Conservation (phyloP, 148 eudicot species). For the Silene conica region DNA sequence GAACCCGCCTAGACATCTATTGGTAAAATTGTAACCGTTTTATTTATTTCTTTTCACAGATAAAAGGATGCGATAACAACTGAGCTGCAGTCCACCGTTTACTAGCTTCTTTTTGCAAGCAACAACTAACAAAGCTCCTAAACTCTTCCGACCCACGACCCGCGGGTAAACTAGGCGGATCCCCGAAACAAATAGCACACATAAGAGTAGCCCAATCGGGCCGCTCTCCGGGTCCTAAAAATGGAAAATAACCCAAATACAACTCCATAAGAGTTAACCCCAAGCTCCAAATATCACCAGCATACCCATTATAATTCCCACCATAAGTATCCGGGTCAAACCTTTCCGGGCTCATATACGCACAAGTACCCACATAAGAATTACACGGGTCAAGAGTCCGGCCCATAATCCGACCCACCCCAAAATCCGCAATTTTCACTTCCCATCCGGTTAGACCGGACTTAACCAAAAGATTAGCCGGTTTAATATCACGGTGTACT, state of each 20-base stretch:
- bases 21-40: too few relatives aligned
- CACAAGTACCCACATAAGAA: constrained; percentile 91
- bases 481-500: constrained; percentile 78
- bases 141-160: constrained; percentile 34
- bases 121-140: constrained; percentile 37
- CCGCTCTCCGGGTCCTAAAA: constrained; percentile 58
- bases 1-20: too few relatives aligned
- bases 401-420: constrained; percentile 78
- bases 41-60: constrained; percentile 12
- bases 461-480: constrained; percentile 60
- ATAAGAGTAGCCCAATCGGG: constrained; percentile 95
- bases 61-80: constrained; percentile 42
- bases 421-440: constrained; percentile 83
- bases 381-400: constrained; percentile 81
- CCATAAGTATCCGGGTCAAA: constrained; percentile 92
- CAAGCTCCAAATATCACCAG: constrained; percentile 87
- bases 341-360: constrained; percentile 93
- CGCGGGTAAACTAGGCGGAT: constrained; percentile 53
- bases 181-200: constrained; percentile 96
- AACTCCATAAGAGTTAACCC: constrained; percentile 77
- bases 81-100: constrained; percentile 38
- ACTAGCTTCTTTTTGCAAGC: constrained; percentile 40
- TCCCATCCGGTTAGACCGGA: constrained; percentile 26
- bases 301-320: constrained; percentile 68
- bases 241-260: constrained; percentile 77